Base-by-base conservation (phyloP, 306 rosid species). In the Sphenostylis stenocarpa region DNA sequence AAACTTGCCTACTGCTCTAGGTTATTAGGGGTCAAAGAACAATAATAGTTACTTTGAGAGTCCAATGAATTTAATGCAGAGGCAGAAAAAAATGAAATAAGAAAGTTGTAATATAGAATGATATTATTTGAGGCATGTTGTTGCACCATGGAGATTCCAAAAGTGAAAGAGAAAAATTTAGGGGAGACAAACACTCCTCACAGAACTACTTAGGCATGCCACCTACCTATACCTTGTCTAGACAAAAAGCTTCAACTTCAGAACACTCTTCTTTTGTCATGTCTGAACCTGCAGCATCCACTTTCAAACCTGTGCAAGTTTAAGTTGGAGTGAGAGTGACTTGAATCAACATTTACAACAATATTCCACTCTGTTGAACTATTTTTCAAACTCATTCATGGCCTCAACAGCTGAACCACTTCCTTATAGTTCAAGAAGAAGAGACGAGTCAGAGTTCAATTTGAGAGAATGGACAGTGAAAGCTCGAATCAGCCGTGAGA, bases 361-460 rank as follows among this genome's bases (percentile, higher is more conserved):
- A 60, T 9, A 63, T 70, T 55, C 39, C 44, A 19, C 67, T 60
- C 62, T 36, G 61, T 26, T 69, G 77, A 78, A 48, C 21, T 77
- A 6, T 33, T 19, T 81, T 80, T 15, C 49, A 3, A 64, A 34
- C 33, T 66, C 56, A 39, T 82, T 24, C 76, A 72, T 86, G 86
- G 78, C 88, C 52, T 84, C 74, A 67, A 67, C 85, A 58, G 79
- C 56, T 87, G 91, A 93, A 67, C 79, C 84, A 44, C 80, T 87
- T 34, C 75, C 89, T 13, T 83, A 72, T 70, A 81, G 69, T 43
- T 83, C 92, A 66, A 84, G 78, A 28, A 75, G 84, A 63, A 73
- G 78, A 79, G 97, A 90, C 28, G 94, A 93, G 23, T 67, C 94
- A 67, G 96, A 91, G 56, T 92, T 92, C 87, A 89, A 81, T 80